Base-by-base conservation (phyloP, 768 basidiomycete genomes). In the Tremella mesenterica region DNA sequence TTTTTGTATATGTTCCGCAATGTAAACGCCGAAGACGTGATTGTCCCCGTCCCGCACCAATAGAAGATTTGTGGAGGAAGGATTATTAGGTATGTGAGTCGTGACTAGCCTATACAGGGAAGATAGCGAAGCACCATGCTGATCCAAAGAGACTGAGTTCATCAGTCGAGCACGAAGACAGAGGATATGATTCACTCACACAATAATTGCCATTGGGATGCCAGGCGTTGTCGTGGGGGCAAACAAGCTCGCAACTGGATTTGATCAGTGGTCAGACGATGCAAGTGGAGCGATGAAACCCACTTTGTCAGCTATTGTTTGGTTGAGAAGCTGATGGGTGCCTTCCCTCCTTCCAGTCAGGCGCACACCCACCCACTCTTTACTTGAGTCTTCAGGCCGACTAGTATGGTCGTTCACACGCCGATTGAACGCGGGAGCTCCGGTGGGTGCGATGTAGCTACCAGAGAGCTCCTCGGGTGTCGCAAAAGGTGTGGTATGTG, bases 111-210 rank as follows among this genome's bases (percentile, higher is more conserved):
- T 64, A 70, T 95, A 96, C 4, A 96, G 79, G 0, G 93, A 95
- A 41, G 85, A 83, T 13, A 96, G 77, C 12, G 89, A 92, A 41
- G 92, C 90, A 0, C 93, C 93, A 61, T 97, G 86, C 64, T 95
- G 91, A 65, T 97, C 93, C 16, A 95, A 78, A 14, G 88, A 91
- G 75, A 70, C 71, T 72, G 39, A 6, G 14, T 26, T 12, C 18
- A 14, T 25, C 27, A 21, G 10, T 28, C 28, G 25, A 2, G n/a
- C 4, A 23, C 12, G 12, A n/a, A 2, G 5, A 27, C 21, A 50
- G 14, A 8, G 18, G 26, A 26, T n/a, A 47, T n/a, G 26, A 18
- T 9, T 4, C 30, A 53, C 67, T 45, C 52, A 72, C 71, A 73
- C 9, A 73, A 41, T 13, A 73, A 50, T 1, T 61, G 63, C 71